These are phyloP conservation scores for Spathaspora gorwiae DNA, from an alignment of 805 yeast species.

Conservation along the genomic window DNA sequence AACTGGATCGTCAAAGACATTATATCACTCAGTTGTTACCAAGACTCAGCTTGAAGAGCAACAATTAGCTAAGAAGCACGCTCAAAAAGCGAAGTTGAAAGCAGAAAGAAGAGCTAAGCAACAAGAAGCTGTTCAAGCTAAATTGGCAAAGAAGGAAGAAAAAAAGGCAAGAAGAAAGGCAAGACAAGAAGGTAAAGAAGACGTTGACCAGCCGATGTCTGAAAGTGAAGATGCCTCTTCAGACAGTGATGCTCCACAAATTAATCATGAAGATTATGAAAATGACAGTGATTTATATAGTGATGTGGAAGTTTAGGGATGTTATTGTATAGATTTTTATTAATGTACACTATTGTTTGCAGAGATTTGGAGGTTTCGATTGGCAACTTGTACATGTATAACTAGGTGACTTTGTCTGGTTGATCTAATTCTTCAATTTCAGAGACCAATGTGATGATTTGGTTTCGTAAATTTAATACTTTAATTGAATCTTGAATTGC, in stretches of 20 bases:
- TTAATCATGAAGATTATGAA: constrained; percentile 44
- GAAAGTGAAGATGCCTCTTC: constrained; percentile 19
- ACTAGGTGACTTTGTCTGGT: too few species aligned
- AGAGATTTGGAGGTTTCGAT: too few species aligned
- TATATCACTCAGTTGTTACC: constrained; percentile 69
- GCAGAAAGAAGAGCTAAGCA: constrained; percentile 73
- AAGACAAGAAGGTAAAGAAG: constrained; percentile 37
- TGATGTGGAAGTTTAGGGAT: constrained; percentile 21
- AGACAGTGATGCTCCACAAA: constrained; percentile 30
- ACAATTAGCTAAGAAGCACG: constrained; percentile 64
- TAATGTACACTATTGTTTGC: not conserved
- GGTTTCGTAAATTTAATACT: constrained; percentile 15
- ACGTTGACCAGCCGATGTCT: constrained; percentile 18
- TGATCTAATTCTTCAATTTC: constrained; percentile 10
- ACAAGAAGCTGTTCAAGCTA: constrained; percentile 69
- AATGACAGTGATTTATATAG: constrained; percentile 47
- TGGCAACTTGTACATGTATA: too few species aligned
- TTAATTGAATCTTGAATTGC: constrained; percentile 24
- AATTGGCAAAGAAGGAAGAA: constrained; percentile 67
- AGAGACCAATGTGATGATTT: constrained; percentile 15
- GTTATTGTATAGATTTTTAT: not conserved
- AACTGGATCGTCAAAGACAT: constrained; percentile 79
- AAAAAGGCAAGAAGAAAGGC: constrained; percentile 66
- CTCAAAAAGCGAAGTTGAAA: constrained; percentile 54
- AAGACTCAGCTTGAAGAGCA: constrained; percentile 61